A percentile compares a stretch with the other conserved stretches of the same genome.
phyloP scores from a whole-genome alignment of 2,329 filamentous ascomycete genomes.

The Aspergillus melleus region DNA sequence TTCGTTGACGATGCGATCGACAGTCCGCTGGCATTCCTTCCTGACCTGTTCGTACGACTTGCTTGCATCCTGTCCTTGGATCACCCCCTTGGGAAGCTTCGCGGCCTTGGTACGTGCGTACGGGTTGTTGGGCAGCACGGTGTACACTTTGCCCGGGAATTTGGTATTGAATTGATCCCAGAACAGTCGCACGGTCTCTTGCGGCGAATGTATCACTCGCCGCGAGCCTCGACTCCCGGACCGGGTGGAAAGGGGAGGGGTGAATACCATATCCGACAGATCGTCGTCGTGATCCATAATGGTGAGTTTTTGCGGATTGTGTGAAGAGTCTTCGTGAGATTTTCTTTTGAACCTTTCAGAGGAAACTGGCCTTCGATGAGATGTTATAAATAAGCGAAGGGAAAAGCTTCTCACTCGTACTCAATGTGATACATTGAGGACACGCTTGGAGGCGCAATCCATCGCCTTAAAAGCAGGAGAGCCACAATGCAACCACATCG shows the following conservation, averaged over 20 bases:
- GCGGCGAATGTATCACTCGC: slow-evolving; percentile 58
- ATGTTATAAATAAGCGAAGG: too few relatives aligned
- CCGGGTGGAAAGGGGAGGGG: slow-evolving; percentile 30
- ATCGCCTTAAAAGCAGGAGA: not conserved
- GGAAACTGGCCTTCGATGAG: too few relatives aligned
- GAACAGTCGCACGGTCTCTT: slow-evolving; percentile 69
- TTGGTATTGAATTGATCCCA: slow-evolving; percentile 72
- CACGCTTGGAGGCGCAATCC: not conserved
- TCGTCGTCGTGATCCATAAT: slow-evolving; percentile 35
- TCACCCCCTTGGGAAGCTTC: slow-evolving; percentile 54
- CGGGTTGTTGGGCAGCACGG: slow-evolving; percentile 67
- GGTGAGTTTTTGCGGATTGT: not conserved
- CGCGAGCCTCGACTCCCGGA: slow-evolving; percentile 33
- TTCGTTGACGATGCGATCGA: slow-evolving; percentile 59
- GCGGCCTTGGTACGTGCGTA: slow-evolving; percentile 63
- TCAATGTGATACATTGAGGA: not conserved
- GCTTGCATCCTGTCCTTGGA: slow-evolving; percentile 58
- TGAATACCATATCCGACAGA: slow-evolving; percentile 20
- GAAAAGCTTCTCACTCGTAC: not conserved
- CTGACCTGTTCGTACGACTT: slow-evolving; percentile 73
- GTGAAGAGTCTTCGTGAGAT: not conserved
- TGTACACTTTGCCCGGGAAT: slow-evolving; percentile 70
- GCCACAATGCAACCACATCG: not conserved
- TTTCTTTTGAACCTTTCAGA: too few relatives aligned
- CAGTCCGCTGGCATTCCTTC: slow-evolving; percentile 64